Base-by-base conservation (phyloP, 2,329 filamentous ascomycete genomes). In the Curvularia hawaiiensis region DNA sequence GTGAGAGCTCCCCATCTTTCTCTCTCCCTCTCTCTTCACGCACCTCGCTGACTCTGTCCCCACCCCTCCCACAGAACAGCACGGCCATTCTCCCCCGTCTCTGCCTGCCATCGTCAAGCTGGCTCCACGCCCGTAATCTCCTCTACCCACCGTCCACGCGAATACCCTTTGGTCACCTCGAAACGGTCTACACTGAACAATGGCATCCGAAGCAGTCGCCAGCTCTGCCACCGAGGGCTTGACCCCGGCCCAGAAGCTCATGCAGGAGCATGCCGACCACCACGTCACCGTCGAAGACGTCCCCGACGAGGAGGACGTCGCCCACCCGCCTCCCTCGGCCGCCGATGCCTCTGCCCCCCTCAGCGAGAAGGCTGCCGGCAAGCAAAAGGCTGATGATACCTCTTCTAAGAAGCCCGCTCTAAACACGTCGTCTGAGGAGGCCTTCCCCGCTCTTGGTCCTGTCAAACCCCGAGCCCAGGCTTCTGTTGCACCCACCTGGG, bases 401-500 rank as follows among this genome's bases (percentile, higher is more conserved):
- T 74, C 72, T 44, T 64, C 75, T 43, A 62, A 64, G 50, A 71
- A 64, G 60, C 59, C 65, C 33, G 61, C 82, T 51, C 80, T 97
- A 60, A 91, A 98, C 77, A 93, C 91, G 20, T 85, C 91, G 71
- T 96, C 91, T 18, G 90, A 96, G 73, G 93, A 98, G 78, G 82
- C 91, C 58, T 99, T 99, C 83, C 95, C 95, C n/a, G 88, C 93
- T 67, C 85, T 99, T 46, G 94, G 93, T 52, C 84, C 85, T 61
- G 81, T 87, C 52, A 93, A 92, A 78, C 81, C 87, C 33, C 78
- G 79, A 63, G 78, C 79, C 18, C 77, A 84, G 61, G 83, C 87
- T 56, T 84, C 86, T 65, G 83, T 87, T 58, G 83, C 88, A 46
- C 87, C 89, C 45, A 87, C 90, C 66, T 97, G 94, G 92, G 90